Conservation (phyloP, 2,329 filamentous ascomycete genomes). For the Clarireedia homoeocarpa region DNA sequence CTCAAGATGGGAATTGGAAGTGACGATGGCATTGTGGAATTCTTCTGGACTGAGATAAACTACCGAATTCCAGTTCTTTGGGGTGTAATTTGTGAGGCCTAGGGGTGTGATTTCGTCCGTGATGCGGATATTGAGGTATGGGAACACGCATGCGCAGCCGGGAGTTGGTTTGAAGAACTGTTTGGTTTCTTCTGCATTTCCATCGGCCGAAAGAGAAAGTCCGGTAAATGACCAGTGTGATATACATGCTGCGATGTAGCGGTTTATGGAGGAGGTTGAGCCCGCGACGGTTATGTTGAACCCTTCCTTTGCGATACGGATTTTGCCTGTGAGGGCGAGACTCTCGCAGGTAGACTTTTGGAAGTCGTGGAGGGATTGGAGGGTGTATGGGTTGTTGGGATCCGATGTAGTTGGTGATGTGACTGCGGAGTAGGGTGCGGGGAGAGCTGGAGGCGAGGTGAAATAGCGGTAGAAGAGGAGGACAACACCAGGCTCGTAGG, state of each 20-base stretch:
- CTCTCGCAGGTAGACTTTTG: constrained; percentile 17
- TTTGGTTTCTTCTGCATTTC: constrained; percentile 5
- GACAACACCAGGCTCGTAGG: constrained; percentile 17
- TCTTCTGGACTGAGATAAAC: constrained; percentile 21
- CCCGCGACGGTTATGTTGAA: constrained; percentile 30
- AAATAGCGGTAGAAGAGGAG: constrained; percentile 31
- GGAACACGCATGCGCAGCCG: constrained; percentile 28
- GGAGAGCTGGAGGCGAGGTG: constrained; percentile 19
- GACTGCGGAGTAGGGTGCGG: constrained; percentile 1
- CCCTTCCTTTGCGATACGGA: constrained; percentile 26
- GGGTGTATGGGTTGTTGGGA: neutral
- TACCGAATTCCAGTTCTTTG: constrained; percentile 23
- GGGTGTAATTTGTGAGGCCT: constrained; percentile 27
- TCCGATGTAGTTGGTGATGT: neutral
- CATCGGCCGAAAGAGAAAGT: constrained; percentile 7
- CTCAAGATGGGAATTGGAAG: neutral
- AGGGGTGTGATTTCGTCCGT: constrained; percentile 28
- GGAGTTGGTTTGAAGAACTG: constrained; percentile 26
- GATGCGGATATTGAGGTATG: constrained; percentile 18
- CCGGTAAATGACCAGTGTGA: constrained; percentile 27
- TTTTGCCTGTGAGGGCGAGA: constrained; percentile 24
- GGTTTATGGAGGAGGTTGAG: constrained; percentile 14
- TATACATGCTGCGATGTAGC: constrained; percentile 23
- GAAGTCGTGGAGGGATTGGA: constrained; percentile 16
- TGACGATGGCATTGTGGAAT: constrained; percentile 20